These are phyloP conservation scores for Ganoderma lucidum DNA, from an alignment of 1,284 basidiomycete species.

Conservation along the genomic window DNA sequence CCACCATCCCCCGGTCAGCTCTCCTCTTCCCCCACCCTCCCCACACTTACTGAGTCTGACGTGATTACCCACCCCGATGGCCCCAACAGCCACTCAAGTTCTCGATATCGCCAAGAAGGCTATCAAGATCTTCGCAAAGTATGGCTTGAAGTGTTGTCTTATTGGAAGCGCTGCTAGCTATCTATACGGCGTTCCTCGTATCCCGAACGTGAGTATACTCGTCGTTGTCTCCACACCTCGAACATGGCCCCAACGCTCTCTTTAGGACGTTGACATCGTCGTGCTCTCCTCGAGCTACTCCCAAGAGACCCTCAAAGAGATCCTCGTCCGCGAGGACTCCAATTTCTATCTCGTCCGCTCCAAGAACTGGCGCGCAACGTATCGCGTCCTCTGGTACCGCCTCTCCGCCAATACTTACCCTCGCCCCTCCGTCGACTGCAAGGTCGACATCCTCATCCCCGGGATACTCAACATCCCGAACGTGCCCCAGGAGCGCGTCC, in stretches of 20 bases:
- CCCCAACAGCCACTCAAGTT: constrained; percentile 14
- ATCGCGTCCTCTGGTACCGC: constrained; percentile 55
- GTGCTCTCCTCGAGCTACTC: constrained; percentile 45
- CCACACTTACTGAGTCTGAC: not conserved
- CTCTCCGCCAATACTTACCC: constrained; percentile 28
- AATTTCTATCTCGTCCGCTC: constrained; percentile 52
- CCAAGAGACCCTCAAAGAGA: constrained; percentile 52
- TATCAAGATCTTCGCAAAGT: constrained; percentile 19
- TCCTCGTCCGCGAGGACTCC: constrained; percentile 44
- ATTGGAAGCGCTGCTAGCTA: constrained; percentile 27
- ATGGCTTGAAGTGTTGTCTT: constrained; percentile 23
- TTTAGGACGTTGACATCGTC: constrained; percentile 60
- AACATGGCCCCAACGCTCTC: not conserved
- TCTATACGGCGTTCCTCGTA: constrained; percentile 19
- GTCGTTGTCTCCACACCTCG: not conserved
- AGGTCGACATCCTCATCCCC: constrained; percentile 61
- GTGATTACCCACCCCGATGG: not conserved
- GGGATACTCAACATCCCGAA: constrained; percentile 53
- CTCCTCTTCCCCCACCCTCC: not conserved
- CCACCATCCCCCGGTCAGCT: not conserved
- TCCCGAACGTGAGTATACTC: constrained; percentile 19
- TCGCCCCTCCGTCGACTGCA: constrained; percentile 44
- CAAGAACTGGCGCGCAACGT: constrained; percentile 48
- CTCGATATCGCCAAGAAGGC: constrained; percentile 20
- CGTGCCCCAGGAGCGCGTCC: constrained; percentile 44